Conservation (phyloP, 2,329 filamentous ascomycete genomes). For the Camillea tinctor region DNA sequence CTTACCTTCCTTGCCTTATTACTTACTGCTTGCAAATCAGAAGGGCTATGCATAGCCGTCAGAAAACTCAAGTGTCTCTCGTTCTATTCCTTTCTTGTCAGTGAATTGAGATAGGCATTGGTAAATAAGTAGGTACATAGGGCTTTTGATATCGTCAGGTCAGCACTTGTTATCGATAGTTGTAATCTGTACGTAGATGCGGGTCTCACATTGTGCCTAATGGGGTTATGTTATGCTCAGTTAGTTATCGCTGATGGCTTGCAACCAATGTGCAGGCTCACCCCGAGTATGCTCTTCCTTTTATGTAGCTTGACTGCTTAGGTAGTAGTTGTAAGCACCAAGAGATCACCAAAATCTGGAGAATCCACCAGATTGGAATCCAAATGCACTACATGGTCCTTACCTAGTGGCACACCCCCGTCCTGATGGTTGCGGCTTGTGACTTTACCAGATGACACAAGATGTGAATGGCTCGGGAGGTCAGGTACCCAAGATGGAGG, state of each 20-base stretch:
- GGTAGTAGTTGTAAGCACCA: neutral
- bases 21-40: constrained; percentile 1
- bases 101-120: neutral
- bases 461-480: constrained; percentile 19
- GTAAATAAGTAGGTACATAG: neutral
- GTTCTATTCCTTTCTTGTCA: neutral
- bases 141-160: neutral
- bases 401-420: constrained; percentile 16
- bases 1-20: neutral
- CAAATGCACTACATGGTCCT: constrained; percentile 8
- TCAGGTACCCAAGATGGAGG: constrained; percentile 17
- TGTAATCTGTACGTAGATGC: neutral
- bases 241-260: constrained; percentile 6
- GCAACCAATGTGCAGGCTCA: neutral
- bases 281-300: no score
- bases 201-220: neutral
- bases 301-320: neutral
- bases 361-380: constrained; percentile 17
- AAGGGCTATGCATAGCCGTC: neutral
- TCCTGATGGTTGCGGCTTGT: constrained; percentile 23
- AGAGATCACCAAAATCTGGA: constrained; percentile 17
- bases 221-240: constrained; percentile 2
- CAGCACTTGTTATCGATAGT: constrained; percentile 1
- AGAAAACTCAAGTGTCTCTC: neutral
- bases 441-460: constrained; percentile 29